phyloP scores from a whole-genome alignment of 805 yeast species.

The Lipomyces kockii region DNA sequence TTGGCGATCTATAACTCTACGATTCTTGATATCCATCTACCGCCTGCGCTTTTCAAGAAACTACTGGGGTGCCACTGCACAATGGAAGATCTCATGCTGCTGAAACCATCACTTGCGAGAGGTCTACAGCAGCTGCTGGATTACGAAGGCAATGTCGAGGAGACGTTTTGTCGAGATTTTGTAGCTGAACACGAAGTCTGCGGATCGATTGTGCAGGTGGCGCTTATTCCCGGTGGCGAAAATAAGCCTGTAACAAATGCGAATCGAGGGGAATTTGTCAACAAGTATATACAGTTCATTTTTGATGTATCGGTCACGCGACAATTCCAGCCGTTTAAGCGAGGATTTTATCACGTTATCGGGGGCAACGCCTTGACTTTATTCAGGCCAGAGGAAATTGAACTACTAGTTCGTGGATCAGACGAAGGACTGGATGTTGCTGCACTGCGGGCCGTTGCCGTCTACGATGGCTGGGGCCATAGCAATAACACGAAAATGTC shows the following conservation, averaged over 20 bases:
- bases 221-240: slow-evolving; percentile 65
- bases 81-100: slow-evolving; percentile 66
- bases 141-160: slow-evolving; percentile 51
- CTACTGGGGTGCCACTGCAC: slow-evolving; percentile 60
- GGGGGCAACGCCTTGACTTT: slow-evolving; percentile 81
- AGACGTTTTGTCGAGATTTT: slow-evolving; percentile 60
- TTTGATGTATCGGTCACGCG: slow-evolving; percentile 58
- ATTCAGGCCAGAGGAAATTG: slow-evolving; percentile 82
- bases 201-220: slow-evolving; percentile 52
- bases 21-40: slow-evolving; percentile 78
- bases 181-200: slow-evolving; percentile 59
- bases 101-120: slow-evolving; percentile 69
- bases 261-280: slow-evolving; percentile 66
- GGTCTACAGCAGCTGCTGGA: slow-evolving; percentile 56
- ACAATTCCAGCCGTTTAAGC: slow-evolving; percentile 62
- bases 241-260: slow-evolving; percentile 57
- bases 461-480: slow-evolving; percentile 66
- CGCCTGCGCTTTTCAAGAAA: slow-evolving; percentile 75
- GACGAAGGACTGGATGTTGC: slow-evolving; percentile 70
- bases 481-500: slow-evolving; percentile 14
- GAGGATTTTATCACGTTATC: slow-evolving; percentile 76
- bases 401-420: slow-evolving; percentile 75
- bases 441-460: slow-evolving; percentile 70
- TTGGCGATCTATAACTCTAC: slow-evolving; percentile 90
- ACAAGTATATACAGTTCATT: slow-evolving; percentile 63